These are phyloP conservation scores for Apophysomyces trapeziformis DNA, from an alignment of 371 early-diverging fungal species.

Conservation along the genomic window DNA sequence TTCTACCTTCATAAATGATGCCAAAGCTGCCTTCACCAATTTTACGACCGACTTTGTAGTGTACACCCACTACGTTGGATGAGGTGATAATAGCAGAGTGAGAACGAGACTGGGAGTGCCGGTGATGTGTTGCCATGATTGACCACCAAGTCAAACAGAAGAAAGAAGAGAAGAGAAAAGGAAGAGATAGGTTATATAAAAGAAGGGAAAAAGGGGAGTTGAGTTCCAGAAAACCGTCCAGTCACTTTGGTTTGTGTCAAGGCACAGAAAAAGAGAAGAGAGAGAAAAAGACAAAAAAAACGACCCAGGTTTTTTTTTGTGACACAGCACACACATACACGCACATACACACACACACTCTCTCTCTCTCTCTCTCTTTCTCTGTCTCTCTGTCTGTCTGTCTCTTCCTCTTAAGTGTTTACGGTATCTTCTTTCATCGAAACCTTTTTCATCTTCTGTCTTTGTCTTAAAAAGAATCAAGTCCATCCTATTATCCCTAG, in stretches of 20 bases:
- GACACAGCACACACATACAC: neutral
- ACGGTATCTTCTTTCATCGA: no score
- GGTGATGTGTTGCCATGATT: slow-evolving; percentile 6
- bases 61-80: slow-evolving; percentile 81
- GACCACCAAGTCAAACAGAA: neutral
- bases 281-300: slow-evolving; percentile 15
- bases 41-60: slow-evolving; percentile 90
- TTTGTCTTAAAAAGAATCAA: no score
- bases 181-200: neutral
- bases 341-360: neutral
- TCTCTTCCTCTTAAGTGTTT: no score
- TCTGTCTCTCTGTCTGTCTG: neutral
- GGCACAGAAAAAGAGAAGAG: slow-evolving; percentile 6
- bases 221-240: slow-evolving; percentile 1
- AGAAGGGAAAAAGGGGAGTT: slow-evolving; percentile 9
- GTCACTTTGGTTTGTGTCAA: neutral
- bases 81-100: slow-evolving; percentile 1
- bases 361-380: neutral
- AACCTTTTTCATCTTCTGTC: no score
- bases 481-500: no score
- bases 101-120: neutral
- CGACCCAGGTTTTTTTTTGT: neutral
- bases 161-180: slow-evolving; percentile 5
- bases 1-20: slow-evolving; percentile 92
- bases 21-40: slow-evolving; percentile 97